Conservation (phyloP, 2,329 filamentous ascomycete genomes). For the Fusarium fracticaudum region DNA sequence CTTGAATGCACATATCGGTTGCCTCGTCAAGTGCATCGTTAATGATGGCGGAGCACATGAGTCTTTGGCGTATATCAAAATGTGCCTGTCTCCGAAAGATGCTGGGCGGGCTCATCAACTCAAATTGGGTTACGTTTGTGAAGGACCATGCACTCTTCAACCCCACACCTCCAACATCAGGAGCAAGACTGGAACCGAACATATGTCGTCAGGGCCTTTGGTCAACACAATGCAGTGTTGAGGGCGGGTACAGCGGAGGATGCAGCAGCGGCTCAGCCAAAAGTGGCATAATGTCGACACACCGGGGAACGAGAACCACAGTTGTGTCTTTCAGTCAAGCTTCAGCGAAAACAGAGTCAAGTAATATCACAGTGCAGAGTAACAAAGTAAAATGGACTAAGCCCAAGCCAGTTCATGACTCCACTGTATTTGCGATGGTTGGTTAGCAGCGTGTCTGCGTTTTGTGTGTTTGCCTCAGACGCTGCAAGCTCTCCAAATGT, state of each 20-base stretch:
- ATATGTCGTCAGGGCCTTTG: slow-evolving; percentile 23
- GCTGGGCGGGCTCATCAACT: slow-evolving; percentile 14
- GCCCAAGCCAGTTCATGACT: slow-evolving; percentile 7
- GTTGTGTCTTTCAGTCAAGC: background rate
- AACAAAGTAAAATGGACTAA: slow-evolving; percentile 22
- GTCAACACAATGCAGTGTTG: slow-evolving; percentile 4
- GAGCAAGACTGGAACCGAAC: slow-evolving; percentile 9
- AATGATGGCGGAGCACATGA: slow-evolving; percentile 33
- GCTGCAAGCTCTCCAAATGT: slow-evolving; percentile 16
- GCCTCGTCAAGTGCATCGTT: slow-evolving; percentile 14
- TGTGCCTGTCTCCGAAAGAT: slow-evolving; percentile 9
- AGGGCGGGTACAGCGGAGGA: slow-evolving; percentile 29
- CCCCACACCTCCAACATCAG: slow-evolving; percentile 35
- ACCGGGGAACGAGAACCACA: slow-evolving; percentile 16
- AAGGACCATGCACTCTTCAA: slow-evolving; percentile 16
- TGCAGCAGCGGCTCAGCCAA: slow-evolving; percentile 19
- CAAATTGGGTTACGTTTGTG: slow-evolving; percentile 7
- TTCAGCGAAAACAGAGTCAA: slow-evolving; percentile 17
- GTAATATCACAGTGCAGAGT: slow-evolving; percentile 16
- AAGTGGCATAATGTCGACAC: slow-evolving; percentile 10
- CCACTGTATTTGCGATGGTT: slow-evolving; percentile 14
- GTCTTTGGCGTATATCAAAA: slow-evolving; percentile 27
- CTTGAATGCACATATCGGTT: slow-evolving; percentile 8
- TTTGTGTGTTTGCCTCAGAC: slow-evolving; percentile 26
- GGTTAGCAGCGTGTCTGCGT: slow-evolving; percentile 9